Evolutionary conservation across 164 flowering plant genomes (phyloP), one percentile per base, ranked within the genome.

Genomic region (Stephania cephalantha): DNA sequence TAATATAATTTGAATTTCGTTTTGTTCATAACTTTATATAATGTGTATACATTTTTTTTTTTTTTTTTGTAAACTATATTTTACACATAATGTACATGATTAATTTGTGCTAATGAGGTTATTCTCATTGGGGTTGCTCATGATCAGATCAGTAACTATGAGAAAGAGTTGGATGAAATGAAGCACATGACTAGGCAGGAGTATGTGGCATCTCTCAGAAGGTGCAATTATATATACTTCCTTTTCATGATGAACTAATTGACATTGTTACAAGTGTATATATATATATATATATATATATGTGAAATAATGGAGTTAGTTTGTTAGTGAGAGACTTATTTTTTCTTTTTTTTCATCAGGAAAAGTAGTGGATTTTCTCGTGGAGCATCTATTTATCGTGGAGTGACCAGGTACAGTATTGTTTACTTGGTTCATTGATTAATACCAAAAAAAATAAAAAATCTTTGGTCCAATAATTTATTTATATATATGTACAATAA

Each of bases 361-460:
- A 94, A 94, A 78, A 94, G 98, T 75, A 94, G 97, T 80, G 98
- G 98, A 13, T 94, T 94, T 78, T 94, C 98, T 71, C 85, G 98
- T 1, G 98, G 97, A 45, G 98, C 98, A 25, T 92, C 97, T 4
- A 94, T 92, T 71, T 94, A 94, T 75, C 90, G 98, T 22, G 98
- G 98, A 42, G 98, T 94, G 11, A 94, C 98, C 42, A 90, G 98
- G 98, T 92, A 13, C 13, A 48, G 42, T 35, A 35, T 35, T 35
- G 2, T 35, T 35, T 35, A 35, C 42, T 35, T 35, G 42, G 42
- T 35, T 35, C 42, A 35, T 35, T 35, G 42, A 35, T 35, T 35
- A 35, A 35, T 35, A 35, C 42, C 42, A 35, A 35, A 35, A 35
- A 25, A 25, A 25, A 25, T 25, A 25, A 25, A 25, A 35, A 35